phyloP scores from a whole-genome alignment of 305 asterid genomes.

The Striga hermonthica region DNA sequence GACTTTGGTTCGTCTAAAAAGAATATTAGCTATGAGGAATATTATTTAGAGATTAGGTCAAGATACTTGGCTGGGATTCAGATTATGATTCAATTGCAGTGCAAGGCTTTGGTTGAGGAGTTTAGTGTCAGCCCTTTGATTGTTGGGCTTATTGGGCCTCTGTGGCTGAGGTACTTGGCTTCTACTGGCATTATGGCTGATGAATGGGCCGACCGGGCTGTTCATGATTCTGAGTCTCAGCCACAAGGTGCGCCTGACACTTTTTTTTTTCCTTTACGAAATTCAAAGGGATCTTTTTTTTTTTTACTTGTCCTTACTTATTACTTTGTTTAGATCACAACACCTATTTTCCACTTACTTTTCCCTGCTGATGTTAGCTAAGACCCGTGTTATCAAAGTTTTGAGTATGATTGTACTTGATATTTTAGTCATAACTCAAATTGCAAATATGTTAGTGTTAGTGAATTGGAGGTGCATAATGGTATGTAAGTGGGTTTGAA shows the following conservation, averaged over 20 bases:
- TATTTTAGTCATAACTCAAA: not conserved
- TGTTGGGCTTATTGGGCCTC: conserved; percentile 58
- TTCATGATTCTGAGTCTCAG: conserved; percentile 60
- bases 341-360: not conserved
- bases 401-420: not conserved
- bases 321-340: conserved; percentile 8
- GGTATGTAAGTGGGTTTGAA: conserved; percentile 4
- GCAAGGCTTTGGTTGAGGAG: conserved; percentile 58
- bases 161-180: conserved; percentile 67
- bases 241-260: conserved; percentile 41
- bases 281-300: not conserved
- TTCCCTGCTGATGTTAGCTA: not conserved
- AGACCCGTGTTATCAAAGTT: not conserved
- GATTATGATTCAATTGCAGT: conserved; percentile 61
- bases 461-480: not conserved
- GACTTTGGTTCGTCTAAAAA: conserved; percentile 43
- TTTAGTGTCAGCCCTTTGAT: conserved; percentile 58
- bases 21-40: conserved; percentile 40
- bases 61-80: conserved; percentile 59
- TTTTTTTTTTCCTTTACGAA: not conserved
- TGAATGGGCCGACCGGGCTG: conserved; percentile 63
- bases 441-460: not conserved
- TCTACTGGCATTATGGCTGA: conserved; percentile 51
- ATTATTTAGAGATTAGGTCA: conserved; percentile 46
- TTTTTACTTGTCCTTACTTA: not conserved